A percentile compares a stretch with the other conserved stretches of the same genome.
Evolutionary conservation across 768 basidiomycete genomes (phyloP).

Genomic region (Vararia minispora): DNA sequence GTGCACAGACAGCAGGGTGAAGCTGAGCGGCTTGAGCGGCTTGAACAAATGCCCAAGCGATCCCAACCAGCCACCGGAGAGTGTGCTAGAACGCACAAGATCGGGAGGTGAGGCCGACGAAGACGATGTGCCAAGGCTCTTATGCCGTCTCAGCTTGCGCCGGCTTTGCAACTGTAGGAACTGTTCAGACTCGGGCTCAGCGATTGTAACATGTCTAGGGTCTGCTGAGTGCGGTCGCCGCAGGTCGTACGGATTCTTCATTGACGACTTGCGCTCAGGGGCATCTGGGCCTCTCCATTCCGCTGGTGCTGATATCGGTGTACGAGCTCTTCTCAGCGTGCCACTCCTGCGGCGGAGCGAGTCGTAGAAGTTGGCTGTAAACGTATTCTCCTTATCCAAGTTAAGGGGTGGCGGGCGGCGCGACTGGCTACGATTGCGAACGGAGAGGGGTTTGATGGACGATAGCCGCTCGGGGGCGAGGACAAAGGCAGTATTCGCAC

Average conservation of each 20-base stretch:
- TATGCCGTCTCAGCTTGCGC: conserved; percentile 25
- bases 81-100: conserved; percentile 34
- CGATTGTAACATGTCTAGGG: conserved; percentile 39
- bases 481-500: conserved; percentile 6
- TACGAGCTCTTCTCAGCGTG: too few relatives aligned
- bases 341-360: too few relatives aligned
- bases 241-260: conserved; percentile 22
- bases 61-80: conserved; percentile 21
- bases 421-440: too few relatives aligned
- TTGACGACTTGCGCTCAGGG: conserved; percentile 28
- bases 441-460: too few relatives aligned
- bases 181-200: conserved; percentile 32
- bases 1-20: conserved; percentile 44
- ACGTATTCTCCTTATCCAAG: too few relatives aligned
- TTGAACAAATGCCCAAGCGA: conserved; percentile 91
- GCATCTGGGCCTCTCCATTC: too few relatives aligned
- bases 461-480: too few relatives aligned
- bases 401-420: too few relatives aligned
- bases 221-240: conserved; percentile 15
- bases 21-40: conserved; percentile 60
- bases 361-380: too few relatives aligned
- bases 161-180: too few relatives aligned
- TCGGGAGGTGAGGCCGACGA: conserved; percentile 25
- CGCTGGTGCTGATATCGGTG: too few relatives aligned
- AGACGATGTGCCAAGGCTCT: conserved; percentile 12